These are phyloP conservation scores for Ophiostoma pallidulum DNA, from an alignment of 2,329 filamentous ascomycete species.

Conservation along the genomic window DNA sequence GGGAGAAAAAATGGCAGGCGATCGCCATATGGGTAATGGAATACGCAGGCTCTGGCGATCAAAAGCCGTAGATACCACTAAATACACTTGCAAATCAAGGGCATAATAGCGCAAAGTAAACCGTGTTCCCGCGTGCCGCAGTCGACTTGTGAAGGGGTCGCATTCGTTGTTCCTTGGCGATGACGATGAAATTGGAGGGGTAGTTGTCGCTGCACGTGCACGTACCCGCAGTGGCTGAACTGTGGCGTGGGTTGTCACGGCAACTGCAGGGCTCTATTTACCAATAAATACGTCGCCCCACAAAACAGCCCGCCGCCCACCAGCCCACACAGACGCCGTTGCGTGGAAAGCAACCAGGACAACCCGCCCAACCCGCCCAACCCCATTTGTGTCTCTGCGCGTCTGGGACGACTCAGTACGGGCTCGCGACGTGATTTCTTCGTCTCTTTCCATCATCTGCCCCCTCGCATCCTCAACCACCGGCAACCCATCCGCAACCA, in stretches of 20 bases:
- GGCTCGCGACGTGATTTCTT: too few species aligned
- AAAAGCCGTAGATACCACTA: constrained; percentile 11
- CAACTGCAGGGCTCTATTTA: constrained; percentile 14
- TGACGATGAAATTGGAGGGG: too few species aligned
- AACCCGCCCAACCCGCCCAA: neutral
- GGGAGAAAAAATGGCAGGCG: constrained; percentile 1
- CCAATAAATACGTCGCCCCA: constrained; percentile 15
- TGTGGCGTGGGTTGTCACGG: constrained; percentile 12
- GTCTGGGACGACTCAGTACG: too few species aligned
- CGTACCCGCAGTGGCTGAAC: too few species aligned
- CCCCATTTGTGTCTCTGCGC: too few species aligned
- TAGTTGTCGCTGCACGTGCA: too few species aligned
- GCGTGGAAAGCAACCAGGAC: constrained; percentile 1
- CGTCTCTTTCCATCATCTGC: neutral
- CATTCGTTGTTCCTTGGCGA: too few species aligned
- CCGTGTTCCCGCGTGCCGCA: too few species aligned
- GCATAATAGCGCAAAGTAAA: neutral
- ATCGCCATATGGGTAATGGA: constrained; percentile 5
- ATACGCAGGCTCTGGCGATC: constrained; percentile 4
- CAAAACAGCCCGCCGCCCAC: too few species aligned
- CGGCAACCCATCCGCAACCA: neutral
- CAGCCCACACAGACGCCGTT: too few species aligned
- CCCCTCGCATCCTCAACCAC: neutral
- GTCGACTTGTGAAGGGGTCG: too few species aligned
- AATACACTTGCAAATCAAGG: constrained; percentile 8